Evolutionary conservation across 805 yeast species (phyloP), one percentile per base, ranked within the genome.

Genomic region (Cyberlindnera maclurae): DNA sequence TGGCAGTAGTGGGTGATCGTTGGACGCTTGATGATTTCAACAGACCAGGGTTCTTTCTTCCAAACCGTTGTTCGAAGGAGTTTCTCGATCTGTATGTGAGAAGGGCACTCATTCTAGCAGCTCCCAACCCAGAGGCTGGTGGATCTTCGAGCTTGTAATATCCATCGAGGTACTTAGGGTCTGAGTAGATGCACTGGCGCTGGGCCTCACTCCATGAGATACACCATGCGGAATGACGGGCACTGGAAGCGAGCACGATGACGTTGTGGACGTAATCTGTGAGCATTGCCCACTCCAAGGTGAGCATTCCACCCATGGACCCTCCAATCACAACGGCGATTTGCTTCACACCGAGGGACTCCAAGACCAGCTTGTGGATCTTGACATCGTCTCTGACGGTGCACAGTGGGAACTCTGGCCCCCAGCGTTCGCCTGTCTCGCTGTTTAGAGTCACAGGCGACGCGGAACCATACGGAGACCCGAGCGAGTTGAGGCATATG

Each of bases 201-300:
- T 93, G 98, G 2, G 98, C 95, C 57, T 93, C 98, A 39, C 95
- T 90, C 98, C 98, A 93, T 4, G 96, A 85, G 30, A 93, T 93
- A 49, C 97, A 93, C 98, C 98, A 93, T 0, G 98, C 98, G 3
- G 95, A 82, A 32, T 89, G 95, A 54, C 94, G 71, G 0, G 97
- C 96, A 18, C 94, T 79, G 0, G 97, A 90, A 2, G 98, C 98
- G 38, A 90, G 63, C 0, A 96, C 90, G 12, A 90, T 79, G 16
- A 84, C 67, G 31, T 73, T 67, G 42, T 72, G 71, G 26, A 93
- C 95, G 55, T 75, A 93, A 2, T 69, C 72, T 2, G 67, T 58
- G 4, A 82, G 82, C 57, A 74, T 86, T 3, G 88, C 76, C 73
- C 86, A 93, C 59, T 93, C 98, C 51, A 93, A 65, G 0, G 89